Base-by-base conservation (phyloP, 2,329 filamentous ascomycete species). In the Aplosporella prunicola region DNA sequence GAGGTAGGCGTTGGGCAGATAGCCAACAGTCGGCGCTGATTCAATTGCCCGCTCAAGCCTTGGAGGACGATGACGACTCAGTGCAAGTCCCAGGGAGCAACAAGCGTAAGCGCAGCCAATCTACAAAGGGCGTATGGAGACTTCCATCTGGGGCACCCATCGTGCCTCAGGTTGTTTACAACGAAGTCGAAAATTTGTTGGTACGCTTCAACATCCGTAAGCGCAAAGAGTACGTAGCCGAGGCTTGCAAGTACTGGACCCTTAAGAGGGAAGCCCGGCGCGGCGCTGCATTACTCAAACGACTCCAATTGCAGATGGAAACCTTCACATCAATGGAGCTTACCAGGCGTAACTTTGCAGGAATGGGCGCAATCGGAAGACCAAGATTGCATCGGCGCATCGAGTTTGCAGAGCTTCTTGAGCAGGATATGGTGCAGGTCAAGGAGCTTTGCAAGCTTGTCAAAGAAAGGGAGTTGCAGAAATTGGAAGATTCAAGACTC, bases 301-400 rank as follows among this genome's bases (percentile, higher is more conserved):
- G 91, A 23, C 70, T 98, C 14, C 91, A 98, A 57, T 66, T 96
- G 40, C 88, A 95, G 58, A 82, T 95, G 72, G 89, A 96, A 59
- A 85, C 86, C 0, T 98, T 96, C 59, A 89, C 89, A 5, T 94
- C 87, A 0, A 94, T 95, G 82, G 91, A 98, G 61, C 80, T 98
- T 47, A 95, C 91, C 2, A 76, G 91, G 35, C 81, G 91, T 42
- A 89, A 96, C 60, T 98, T 95, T 60, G 82, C 82, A n/a, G 81
- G 82, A 24, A 94, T 96, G 85, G 91, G 91, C 5, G 78, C 82
- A 26, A 79, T 78, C 31, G 91, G 91, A 38, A 78, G 80, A 51
- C 74, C 82, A 17, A 75, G 86, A 32, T 69, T 98, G 20, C 71
- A 80, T 34, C 74, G 87, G 41, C 79, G 91, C 29, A 88, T 96